Conservation (phyloP, 768 basidiomycete genomes). For the Phylloporus arenicola region DNA sequence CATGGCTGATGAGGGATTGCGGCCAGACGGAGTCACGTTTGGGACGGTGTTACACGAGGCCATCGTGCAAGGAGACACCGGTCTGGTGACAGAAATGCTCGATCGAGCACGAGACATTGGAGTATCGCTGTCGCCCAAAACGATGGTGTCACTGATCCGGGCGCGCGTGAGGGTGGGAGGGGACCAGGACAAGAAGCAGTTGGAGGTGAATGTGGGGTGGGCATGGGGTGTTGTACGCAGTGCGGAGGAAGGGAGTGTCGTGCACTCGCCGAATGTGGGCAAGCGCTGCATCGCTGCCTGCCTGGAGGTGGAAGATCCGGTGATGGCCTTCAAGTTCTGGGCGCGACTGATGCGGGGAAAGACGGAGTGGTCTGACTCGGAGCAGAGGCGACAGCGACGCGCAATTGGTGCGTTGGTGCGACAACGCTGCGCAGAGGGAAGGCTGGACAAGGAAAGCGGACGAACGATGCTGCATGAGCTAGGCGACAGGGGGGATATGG, state of each 20-base stretch:
- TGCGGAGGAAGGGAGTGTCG: slow-evolving; percentile 31
- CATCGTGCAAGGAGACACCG: slow-evolving; percentile 37
- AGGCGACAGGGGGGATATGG: slow-evolving; percentile 6
- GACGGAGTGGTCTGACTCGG: slow-evolving; percentile 44
- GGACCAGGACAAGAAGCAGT: slow-evolving; percentile 22
- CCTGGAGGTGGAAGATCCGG: slow-evolving; percentile 44
- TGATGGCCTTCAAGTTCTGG: slow-evolving; percentile 62
- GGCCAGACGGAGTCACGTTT: slow-evolving; percentile 50
- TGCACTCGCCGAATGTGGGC: slow-evolving; percentile 45
- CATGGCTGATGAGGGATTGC: slow-evolving; percentile 45
- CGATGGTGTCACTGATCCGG: slow-evolving; percentile 45
- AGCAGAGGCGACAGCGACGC: slow-evolving; percentile 41
- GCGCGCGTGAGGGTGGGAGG: slow-evolving; percentile 28
- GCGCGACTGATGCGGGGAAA: slow-evolving; percentile 38
- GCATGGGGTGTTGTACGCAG: slow-evolving; percentile 41
- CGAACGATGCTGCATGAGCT: slow-evolving; percentile 19
- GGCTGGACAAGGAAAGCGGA: slow-evolving; percentile 18
- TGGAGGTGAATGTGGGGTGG: slow-evolving; percentile 34
- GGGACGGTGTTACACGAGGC: slow-evolving; percentile 63
- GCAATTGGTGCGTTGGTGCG: slow-evolving; percentile 36
- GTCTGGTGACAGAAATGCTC: slow-evolving; percentile 42
- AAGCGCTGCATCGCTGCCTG: slow-evolving; percentile 47
- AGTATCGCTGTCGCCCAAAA: slow-evolving; percentile 42
- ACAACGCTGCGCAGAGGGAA: slow-evolving; percentile 22
- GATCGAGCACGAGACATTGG: slow-evolving; percentile 34